Conservation (phyloP, 495 filamentous ascomycete species). For the Penicillium antarcticum region DNA sequence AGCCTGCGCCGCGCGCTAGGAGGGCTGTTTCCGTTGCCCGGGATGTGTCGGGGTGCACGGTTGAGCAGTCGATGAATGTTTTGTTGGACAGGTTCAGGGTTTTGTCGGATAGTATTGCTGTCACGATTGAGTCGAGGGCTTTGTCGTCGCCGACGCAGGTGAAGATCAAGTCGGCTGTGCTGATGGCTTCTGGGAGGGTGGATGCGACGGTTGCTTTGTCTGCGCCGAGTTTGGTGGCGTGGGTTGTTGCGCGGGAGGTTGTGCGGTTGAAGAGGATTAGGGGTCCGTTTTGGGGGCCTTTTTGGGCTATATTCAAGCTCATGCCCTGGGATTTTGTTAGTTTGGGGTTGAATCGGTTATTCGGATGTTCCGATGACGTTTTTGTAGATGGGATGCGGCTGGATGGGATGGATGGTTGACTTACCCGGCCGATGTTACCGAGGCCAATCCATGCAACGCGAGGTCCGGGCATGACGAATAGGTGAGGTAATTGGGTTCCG, state of each 20-base stretch:
- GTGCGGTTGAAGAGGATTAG: conserved; percentile 82
- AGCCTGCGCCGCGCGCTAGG: conserved; percentile 57
- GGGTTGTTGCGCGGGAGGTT: conserved; percentile 50
- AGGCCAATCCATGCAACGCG: conserved; percentile 74
- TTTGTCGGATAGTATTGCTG: conserved; percentile 38
- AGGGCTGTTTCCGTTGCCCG: conserved; percentile 56
- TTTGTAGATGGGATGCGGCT: neutral
- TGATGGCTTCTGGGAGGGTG: conserved; percentile 62
- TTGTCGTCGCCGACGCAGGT: conserved; percentile 78
- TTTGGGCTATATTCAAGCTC: conserved; percentile 76
- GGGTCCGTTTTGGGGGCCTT: conserved; percentile 66
- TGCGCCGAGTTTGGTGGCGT: conserved; percentile 46
- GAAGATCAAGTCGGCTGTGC: conserved; percentile 74
- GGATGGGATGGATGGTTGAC: conserved; percentile 22
- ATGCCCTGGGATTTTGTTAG: conserved; percentile 61
- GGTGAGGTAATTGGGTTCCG: neutral
- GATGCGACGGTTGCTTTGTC: conserved; percentile 59
- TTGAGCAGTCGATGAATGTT: conserved; percentile 76
- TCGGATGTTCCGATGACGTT: too few species aligned
- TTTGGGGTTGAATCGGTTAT: conserved; percentile 4
- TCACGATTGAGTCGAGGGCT: conserved; percentile 57
- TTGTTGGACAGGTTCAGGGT: conserved; percentile 41
- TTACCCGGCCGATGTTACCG: conserved; percentile 87
- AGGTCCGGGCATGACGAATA: conserved; percentile 15
- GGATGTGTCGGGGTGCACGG: conserved; percentile 81